Percentiles rank a stretch among this genome's conserved stretches.
Conservation (phyloP, 2,329 filamentous ascomycete species). For the Diaporthe aspalathi region DNA sequence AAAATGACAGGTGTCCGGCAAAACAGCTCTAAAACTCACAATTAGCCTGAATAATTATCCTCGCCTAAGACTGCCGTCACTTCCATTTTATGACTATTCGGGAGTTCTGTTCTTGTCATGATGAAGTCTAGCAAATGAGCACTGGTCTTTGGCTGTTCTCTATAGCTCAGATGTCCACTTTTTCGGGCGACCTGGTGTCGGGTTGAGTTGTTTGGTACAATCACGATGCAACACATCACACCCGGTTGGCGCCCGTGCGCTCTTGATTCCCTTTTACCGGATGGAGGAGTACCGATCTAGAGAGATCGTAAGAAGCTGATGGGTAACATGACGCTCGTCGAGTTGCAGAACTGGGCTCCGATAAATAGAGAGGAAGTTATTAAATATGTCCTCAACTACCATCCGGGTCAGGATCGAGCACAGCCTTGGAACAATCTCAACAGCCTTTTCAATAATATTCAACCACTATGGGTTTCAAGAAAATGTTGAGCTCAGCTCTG, state of each 20-base stretch:
- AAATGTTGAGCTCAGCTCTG: conserved; percentile 17
- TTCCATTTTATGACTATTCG: neutral
- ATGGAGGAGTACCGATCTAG: conserved; percentile 1
- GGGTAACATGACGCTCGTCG: conserved; percentile 1
- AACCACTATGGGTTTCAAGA: conserved; percentile 9
- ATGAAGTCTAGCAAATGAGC: neutral
- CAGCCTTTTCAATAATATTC: neutral
- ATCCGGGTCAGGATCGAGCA: neutral
- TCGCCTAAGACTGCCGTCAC: neutral
- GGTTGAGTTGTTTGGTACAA: neutral
- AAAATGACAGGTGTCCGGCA: conserved; percentile 20
- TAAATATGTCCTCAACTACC: neutral
- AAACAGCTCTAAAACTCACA: neutral
- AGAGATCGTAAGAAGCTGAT: neutral
- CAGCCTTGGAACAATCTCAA: neutral
- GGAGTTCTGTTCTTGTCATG: neutral
- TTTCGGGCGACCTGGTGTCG: neutral
- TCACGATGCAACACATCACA: neutral
- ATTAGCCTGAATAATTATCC: conserved; percentile 26
- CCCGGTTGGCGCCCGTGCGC: neutral
- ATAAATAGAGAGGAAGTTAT: neutral
- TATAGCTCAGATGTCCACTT: neutral
- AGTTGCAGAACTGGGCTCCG: conserved; percentile 21
- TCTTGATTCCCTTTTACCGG: neutral
- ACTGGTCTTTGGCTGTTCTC: neutral